Conservation (phyloP, 768 basidiomycete species). For the Tylopilus rubrobrunneus region DNA sequence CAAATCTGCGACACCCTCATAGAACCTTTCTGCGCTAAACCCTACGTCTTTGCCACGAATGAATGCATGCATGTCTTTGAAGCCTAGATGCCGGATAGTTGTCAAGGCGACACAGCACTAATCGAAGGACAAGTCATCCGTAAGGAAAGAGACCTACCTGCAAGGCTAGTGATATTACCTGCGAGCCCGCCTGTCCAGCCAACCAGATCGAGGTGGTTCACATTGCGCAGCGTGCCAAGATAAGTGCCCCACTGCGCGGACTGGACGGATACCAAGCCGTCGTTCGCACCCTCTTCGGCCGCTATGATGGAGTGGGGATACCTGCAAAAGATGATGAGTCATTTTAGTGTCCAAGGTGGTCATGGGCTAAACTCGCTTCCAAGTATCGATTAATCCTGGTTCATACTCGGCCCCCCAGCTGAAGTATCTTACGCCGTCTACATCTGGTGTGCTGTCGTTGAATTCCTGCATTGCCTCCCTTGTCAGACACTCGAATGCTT, state of each 20-base stretch:
- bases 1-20: constrained; percentile 77
- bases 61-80: constrained; percentile 86
- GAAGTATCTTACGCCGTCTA: constrained; percentile 78
- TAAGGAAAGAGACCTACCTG: constrained; percentile 7
- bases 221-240: constrained; percentile 84
- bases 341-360: background rate
- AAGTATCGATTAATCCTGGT: constrained; percentile 88
- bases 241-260: constrained; percentile 95
- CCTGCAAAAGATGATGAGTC: constrained; percentile 11
- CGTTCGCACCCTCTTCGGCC: constrained; percentile 88
- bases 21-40: constrained; percentile 91
- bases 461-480: constrained; percentile 82
- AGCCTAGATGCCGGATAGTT: constrained; percentile 7
- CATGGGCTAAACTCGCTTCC: constrained; percentile 45
- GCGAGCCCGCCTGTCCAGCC: constrained; percentile 68
- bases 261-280: constrained; percentile 86
- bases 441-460: constrained; percentile 82
- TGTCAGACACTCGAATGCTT: constrained; percentile 88
- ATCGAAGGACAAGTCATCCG: background rate
- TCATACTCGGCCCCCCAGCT: constrained; percentile 93
- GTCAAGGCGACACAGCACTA: background rate
- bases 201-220: constrained; percentile 90
- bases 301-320: constrained; percentile 79
- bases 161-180: constrained; percentile 24
- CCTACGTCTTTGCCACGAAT: constrained; percentile 87